These are phyloP conservation scores for Echria macrotheca DNA, from an alignment of 495 filamentous ascomycete species.

Conservation along the genomic window DNA sequence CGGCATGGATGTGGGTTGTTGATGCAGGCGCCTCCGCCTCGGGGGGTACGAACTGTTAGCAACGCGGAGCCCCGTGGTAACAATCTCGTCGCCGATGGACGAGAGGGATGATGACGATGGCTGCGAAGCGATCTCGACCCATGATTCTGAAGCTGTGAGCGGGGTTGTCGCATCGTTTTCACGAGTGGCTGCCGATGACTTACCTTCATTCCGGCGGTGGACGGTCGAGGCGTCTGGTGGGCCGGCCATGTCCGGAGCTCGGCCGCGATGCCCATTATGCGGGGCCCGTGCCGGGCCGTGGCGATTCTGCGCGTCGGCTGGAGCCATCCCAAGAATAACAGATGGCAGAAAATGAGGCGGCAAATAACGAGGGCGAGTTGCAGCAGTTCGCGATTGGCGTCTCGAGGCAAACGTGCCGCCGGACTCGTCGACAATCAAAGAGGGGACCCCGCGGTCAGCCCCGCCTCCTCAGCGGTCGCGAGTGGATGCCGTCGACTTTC, in stretches of 20 bases:
- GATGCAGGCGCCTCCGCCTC: slow-evolving; percentile 52
- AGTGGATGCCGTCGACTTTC: too few species aligned
- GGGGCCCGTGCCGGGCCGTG: slow-evolving; percentile 6
- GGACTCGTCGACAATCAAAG: too few species aligned
- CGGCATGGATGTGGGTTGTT: slow-evolving; percentile 31
- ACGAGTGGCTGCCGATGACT: slow-evolving; percentile 10
- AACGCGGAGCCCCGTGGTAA: slow-evolving; percentile 77
- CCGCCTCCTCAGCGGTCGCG: not conserved
- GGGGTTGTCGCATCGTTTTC: slow-evolving; percentile 5
- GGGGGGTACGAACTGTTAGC: slow-evolving; percentile 48
- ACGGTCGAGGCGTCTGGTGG: slow-evolving; percentile 18
- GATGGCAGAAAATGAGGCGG: too few species aligned
- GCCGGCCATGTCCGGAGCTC: slow-evolving; percentile 7
- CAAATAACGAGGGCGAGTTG: too few species aligned
- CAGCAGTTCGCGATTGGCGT: too few species aligned
- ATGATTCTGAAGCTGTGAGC: slow-evolving; percentile 70
- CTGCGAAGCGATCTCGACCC: slow-evolving; percentile 92
- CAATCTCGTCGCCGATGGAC: slow-evolving; percentile 80
- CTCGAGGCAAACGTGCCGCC: too few species aligned
- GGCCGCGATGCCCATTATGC: slow-evolving; percentile 7
- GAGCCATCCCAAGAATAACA: too few species aligned
- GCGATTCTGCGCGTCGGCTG: slow-evolving; percentile 16
- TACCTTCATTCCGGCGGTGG: slow-evolving; percentile 32
- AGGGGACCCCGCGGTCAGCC: slow-evolving; percentile 1
- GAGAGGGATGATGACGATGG: slow-evolving; percentile 88